A percentile compares a stretch with the other conserved stretches of the same genome.
Conservation (phyloP, 345 rosid species). For the Sisymbrium altissimum region DNA sequence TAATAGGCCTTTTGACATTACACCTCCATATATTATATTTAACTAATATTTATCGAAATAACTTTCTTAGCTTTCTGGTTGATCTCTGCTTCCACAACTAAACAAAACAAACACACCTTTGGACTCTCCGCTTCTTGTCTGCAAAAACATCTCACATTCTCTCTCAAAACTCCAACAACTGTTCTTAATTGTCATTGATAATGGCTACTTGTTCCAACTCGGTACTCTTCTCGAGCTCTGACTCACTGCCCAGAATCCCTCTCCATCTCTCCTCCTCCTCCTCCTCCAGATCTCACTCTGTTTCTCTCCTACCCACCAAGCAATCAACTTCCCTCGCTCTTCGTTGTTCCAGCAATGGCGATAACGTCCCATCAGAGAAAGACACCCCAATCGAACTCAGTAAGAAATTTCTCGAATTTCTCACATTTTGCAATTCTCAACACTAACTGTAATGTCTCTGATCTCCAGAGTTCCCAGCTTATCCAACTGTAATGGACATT, state of each 20-base stretch:
- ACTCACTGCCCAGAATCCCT: constrained; percentile 5
- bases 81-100: too few species aligned
- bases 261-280: constrained; percentile 5
- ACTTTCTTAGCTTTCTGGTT: too few species aligned
- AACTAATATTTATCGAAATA: too few species aligned
- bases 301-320: constrained; percentile 10
- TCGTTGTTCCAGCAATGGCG: constrained; percentile 27
- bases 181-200: not conserved
- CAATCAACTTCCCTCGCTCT: constrained; percentile 22
- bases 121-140: constrained; percentile 22
- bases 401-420: not conserved
- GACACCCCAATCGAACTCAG: constrained; percentile 37
- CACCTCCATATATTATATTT: not conserved
- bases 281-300: constrained; percentile 23
- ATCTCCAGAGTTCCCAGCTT: constrained; percentile 30
- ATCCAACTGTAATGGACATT: constrained; percentile 68
- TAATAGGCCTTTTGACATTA: not conserved
- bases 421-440: not conserved
- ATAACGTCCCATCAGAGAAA: constrained; percentile 7
- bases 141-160: constrained; percentile 2
- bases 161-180: not conserved
- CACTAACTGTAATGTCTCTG: not conserved
- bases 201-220: constrained; percentile 36
- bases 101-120: not conserved
- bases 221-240: constrained; percentile 13